Evolutionary conservation across 2,329 filamentous ascomycete species (phyloP).

Genomic region (Botrytis deweyae): DNA sequence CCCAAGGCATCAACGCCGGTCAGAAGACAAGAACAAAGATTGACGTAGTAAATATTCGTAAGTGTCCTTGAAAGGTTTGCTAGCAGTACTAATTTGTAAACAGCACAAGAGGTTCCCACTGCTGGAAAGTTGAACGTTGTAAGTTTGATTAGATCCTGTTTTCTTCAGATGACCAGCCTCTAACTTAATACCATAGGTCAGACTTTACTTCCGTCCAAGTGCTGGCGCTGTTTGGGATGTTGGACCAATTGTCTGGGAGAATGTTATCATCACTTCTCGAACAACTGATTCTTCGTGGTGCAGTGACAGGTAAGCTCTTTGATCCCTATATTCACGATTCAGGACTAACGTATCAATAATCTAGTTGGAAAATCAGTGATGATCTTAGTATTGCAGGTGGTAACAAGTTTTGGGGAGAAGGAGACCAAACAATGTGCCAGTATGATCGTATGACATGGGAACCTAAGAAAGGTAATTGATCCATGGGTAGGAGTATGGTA

Average conservation of each 20-base stretch:
- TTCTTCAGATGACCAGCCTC: neutral
- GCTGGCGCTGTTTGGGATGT: conserved; percentile 26
- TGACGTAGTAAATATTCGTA: neutral
- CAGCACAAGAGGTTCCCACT: neutral
- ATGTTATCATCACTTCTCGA: conserved; percentile 2
- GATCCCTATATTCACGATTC: too few relatives aligned
- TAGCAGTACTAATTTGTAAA: neutral
- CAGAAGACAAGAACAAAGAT: neutral
- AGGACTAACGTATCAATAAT: neutral
- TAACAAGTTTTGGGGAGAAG: neutral
- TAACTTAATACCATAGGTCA: conserved; percentile 13
- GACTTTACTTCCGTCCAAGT: conserved; percentile 16
- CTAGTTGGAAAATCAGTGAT: neutral
- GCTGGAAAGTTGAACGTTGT: conserved; percentile 2
- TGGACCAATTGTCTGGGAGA: conserved; percentile 26
- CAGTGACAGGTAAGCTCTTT: neutral
- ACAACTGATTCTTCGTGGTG: conserved; percentile 11
- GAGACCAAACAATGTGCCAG: neutral
- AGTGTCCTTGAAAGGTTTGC: neutral
- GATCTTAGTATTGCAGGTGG: neutral
- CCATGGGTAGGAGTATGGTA: neutral
- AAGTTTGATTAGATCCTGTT: neutral
- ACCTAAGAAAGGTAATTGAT: neutral
- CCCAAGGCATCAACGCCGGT: neutral
- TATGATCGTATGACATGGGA: neutral